Evolutionary conservation across 805 yeast genomes (phyloP).

Genomic region (Wickerhamomyces rabaulensis): DNA sequence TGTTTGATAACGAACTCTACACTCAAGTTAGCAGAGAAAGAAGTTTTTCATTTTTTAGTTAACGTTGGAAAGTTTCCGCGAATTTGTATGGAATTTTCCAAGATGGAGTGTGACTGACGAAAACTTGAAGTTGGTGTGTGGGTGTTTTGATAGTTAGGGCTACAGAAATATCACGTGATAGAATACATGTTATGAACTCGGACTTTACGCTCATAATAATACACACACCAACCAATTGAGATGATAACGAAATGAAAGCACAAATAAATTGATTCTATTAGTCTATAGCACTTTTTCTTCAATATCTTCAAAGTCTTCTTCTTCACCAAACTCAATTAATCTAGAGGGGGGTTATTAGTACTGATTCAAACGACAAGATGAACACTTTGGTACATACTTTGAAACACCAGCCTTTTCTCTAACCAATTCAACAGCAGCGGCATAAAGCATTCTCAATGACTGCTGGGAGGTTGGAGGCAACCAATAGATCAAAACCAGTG

Average conservation of each 20-base stretch:
- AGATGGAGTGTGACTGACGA: neutral
- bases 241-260: too few relatives aligned
- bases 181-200: too few relatives aligned
- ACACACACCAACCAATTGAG: too few relatives aligned
- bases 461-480: slow-evolving; percentile 84
- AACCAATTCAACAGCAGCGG: slow-evolving; percentile 81
- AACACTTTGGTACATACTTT: slow-evolving; percentile 19
- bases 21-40: neutral
- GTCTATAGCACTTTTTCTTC: slow-evolving; percentile 27
- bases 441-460: slow-evolving; percentile 80
- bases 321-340: slow-evolving; percentile 58
- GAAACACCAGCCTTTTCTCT: slow-evolving; percentile 47
- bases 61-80: neutral
- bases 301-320: slow-evolving; percentile 63
- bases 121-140: neutral
- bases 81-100: neutral
- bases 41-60: neutral
- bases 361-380: slow-evolving; percentile 2
- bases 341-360: slow-evolving; percentile 26
- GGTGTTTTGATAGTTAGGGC: neutral
- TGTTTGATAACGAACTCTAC: neutral
- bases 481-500: slow-evolving; percentile 80
- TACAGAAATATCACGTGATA: neutral
- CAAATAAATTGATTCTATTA: too few relatives aligned
- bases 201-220: too few relatives aligned